Evolutionary conservation across 441 rosid species (phyloP).

Genomic region (Croton setiger): DNA sequence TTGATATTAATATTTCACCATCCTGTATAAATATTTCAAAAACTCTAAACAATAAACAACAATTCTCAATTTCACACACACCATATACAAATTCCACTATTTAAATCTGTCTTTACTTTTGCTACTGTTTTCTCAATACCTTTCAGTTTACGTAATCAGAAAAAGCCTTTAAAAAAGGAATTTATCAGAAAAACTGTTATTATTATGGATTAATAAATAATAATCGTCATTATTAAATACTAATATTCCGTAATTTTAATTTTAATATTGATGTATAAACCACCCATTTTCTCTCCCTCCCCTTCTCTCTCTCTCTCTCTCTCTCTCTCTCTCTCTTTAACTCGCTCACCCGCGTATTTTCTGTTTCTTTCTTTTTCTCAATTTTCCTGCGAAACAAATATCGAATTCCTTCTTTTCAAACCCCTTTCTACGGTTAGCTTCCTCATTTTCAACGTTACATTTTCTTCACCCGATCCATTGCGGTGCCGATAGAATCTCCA

Average conservation of each 20-base stretch:
- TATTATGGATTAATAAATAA: too few relatives aligned
- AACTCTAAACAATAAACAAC: background rate
- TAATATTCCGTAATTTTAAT: too few relatives aligned
- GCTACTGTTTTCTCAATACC: background rate
- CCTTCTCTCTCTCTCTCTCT: background rate
- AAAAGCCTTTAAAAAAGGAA: background rate
- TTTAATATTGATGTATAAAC: background rate
- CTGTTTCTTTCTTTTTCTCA: background rate
- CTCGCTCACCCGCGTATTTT: constrained; percentile 15
- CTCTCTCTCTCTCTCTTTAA: background rate
- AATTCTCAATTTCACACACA: too few relatives aligned
- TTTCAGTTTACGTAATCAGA: background rate
- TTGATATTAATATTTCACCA: too few relatives aligned
- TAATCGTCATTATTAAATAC: too few relatives aligned
- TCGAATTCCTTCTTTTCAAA: constrained; percentile 10
- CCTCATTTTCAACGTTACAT: background rate
- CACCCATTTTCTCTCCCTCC: background rate
- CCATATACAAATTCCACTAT: too few relatives aligned
- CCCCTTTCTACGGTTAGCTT: constrained; percentile 9
- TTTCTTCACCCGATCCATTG: background rate
- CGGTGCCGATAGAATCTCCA: background rate
- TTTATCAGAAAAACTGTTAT: background rate
- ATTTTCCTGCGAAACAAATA: constrained; percentile 33
- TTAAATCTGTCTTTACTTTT: too few relatives aligned
- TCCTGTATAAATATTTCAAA: background rate